Evolutionary conservation across 805 yeast genomes (phyloP), one percentile per base, ranked within the genome.

Genomic region (Kuraishia ogatae): DNA sequence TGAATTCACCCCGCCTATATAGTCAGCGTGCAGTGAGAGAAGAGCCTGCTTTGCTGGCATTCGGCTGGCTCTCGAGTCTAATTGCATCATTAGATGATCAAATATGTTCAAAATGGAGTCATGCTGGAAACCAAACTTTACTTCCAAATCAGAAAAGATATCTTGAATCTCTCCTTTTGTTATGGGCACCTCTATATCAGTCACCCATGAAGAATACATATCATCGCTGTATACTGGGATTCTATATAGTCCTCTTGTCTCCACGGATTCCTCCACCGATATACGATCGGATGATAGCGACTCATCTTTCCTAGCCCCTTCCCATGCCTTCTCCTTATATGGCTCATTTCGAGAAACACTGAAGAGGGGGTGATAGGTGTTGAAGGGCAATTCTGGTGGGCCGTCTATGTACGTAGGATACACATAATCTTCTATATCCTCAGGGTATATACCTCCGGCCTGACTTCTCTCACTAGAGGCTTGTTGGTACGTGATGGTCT

Each of bases 1-100:
- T 2, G 97, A 81, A 57, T 84, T 75, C 52, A 84, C 89, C 19
- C 98, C 97, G 0, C 97, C 97, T 58, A 93, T 89, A 69, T 93
- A 93, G 58, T 92, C 96, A 1, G 90, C 84, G 70, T 93, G 98
- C 39, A 93, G 70, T 0, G 93, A 81, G 1, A 83, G 64, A 55
- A 93, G 72, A 0, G 97, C 97, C 56, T 72, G 78, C 39, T 73
- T 68, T 2, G 96, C 87, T 1, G 84, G 69, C 78, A 85, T 81
- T 58, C 98, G 79, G 57, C 96, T 82, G 0, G 96, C 80, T 57
- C 97, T 80, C 7, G 97, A 92, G 63, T 93, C 97, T 56, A 93
- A 73, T 66, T 88, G 87, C 5, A 78, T 73, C 86, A 93, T 78
- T 57, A 91, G 75, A 63, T 85, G 91, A 58, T 90, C 96, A 66